Conservation (phyloP, 2,329 filamentous ascomycete genomes). For the Lithohypha guttulata region DNA sequence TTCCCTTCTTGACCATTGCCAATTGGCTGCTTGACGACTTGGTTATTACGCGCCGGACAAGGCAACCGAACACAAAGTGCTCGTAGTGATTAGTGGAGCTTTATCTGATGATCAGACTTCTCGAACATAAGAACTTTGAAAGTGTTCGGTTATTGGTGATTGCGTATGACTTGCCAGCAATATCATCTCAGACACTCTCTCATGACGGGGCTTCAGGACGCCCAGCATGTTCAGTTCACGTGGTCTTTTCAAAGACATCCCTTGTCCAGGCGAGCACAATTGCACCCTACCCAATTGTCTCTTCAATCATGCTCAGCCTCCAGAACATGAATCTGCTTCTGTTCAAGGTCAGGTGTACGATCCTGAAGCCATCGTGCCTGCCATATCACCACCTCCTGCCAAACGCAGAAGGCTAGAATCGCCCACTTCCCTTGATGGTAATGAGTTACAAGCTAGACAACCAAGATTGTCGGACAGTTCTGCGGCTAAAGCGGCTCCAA, state of each 20-base stretch:
- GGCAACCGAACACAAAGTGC: too few species aligned
- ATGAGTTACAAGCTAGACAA: background rate
- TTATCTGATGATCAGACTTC: too few species aligned
- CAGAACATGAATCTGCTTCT: slow-evolving; percentile 6
- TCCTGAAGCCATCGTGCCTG: slow-evolving; percentile 14
- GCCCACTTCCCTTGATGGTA: background rate
- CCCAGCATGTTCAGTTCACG: slow-evolving; percentile 50
- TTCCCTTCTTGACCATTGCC: too few species aligned
- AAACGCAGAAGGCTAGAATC: slow-evolving; percentile 25
- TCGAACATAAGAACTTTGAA: too few species aligned
- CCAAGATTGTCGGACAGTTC: background rate
- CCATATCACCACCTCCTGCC: slow-evolving; percentile 18
- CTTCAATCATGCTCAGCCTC: slow-evolving; percentile 41
- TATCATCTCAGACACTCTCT: too few species aligned
- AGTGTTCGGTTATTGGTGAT: too few species aligned
- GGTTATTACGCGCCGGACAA: too few species aligned
- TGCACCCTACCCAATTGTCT: slow-evolving; percentile 49
- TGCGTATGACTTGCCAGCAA: too few species aligned
- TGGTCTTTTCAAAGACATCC: slow-evolving; percentile 42
- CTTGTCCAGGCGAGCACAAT: slow-evolving; percentile 41
- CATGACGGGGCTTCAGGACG: too few species aligned
- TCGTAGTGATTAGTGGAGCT: too few species aligned
- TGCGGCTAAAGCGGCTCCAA: background rate
- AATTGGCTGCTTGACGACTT: too few species aligned
- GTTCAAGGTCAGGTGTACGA: slow-evolving; percentile 16